Percentiles rank a stretch among this genome's conserved stretches.
Evolutionary conservation across 805 yeast species (phyloP).

Genomic region (Metschnikowia peoriensis): DNA sequence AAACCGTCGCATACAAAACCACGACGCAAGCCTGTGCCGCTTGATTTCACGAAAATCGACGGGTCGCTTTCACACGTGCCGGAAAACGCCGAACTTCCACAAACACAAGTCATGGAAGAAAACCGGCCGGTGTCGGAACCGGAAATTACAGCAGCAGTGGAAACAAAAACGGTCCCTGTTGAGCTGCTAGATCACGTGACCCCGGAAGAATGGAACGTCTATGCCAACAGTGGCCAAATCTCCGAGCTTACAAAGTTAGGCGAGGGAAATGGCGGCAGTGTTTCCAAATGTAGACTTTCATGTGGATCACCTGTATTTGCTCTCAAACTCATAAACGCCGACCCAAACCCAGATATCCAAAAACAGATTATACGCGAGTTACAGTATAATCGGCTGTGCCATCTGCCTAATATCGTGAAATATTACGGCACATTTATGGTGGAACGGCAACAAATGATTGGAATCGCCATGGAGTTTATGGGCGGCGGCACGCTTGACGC

Average conservation of each 20-base stretch:
- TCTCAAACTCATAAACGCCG: conserved; percentile 67
- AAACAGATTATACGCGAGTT: conserved; percentile 88
- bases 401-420: conserved; percentile 80
- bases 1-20: conserved; percentile 3
- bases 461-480: conserved; percentile 97
- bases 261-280: conserved; percentile 94
- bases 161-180: conserved; percentile 1
- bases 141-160: no score
- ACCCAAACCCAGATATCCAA: conserved; percentile 82
- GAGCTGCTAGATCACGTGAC: conserved; percentile 52
- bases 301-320: conserved; percentile 73
- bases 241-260: conserved; percentile 73
- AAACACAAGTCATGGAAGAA: no score
- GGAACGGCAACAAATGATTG: conserved; percentile 73
- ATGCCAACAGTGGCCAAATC: conserved; percentile 60
- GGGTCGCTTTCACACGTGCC: conserved; percentile 24
- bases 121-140: no score
- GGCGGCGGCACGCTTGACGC: conserved; percentile 91
- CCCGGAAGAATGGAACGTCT: conserved; percentile 71
- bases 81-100: neutral
- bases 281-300: conserved; percentile 68
- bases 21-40: conserved; percentile 43
- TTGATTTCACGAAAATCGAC: conserved; percentile 36
- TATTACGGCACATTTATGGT: conserved; percentile 91
- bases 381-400: conserved; percentile 80